These are phyloP conservation scores for Penicillium polonicum DNA, from an alignment of 2,329 filamentous ascomycete species.

Conservation along the genomic window DNA sequence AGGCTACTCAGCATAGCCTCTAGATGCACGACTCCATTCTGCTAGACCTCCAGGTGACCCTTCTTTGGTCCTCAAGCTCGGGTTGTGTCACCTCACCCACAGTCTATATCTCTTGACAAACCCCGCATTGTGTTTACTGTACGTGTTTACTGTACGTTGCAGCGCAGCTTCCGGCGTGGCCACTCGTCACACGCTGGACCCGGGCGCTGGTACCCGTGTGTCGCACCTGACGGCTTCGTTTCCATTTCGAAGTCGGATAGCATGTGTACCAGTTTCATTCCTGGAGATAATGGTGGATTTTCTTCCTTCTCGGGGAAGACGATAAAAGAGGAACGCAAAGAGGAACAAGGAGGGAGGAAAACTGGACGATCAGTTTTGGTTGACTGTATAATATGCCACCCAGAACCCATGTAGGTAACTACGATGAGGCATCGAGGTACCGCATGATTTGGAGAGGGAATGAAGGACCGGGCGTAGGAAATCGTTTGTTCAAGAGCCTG, in stretches of 20 bases:
- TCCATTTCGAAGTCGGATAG: not conserved
- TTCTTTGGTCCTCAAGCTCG: constrained; percentile 19
- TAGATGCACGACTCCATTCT: constrained; percentile 7
- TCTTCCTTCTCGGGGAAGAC: not conserved
- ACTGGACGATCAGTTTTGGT: not conserved
- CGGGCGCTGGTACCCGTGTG: constrained; percentile 5
- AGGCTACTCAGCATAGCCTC: constrained; percentile 4
- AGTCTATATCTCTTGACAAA: constrained; percentile 16
- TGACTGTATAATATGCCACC: not conserved
- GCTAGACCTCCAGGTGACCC: constrained; percentile 20
- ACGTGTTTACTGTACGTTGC: constrained; percentile 54
- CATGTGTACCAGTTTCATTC: not conserved
- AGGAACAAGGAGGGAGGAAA: not conserved
- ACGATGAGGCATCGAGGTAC: not conserved
- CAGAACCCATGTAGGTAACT: no score
- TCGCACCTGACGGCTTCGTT: not conserved
- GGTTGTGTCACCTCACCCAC: constrained; percentile 17
- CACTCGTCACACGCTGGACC: constrained; percentile 35
- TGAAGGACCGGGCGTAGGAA: not conserved
- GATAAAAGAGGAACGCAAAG: no score
- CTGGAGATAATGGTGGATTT: not conserved
- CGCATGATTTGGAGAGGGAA: not conserved
- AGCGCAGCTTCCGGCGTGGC: constrained; percentile 57
- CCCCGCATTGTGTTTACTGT: constrained; percentile 36
- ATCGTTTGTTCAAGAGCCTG: not conserved